A percentile compares a stretch with the other conserved stretches of the same genome.
Evolutionary conservation across 306 rosid genomes (phyloP).

Genomic region (Prunus kanzakura): DNA sequence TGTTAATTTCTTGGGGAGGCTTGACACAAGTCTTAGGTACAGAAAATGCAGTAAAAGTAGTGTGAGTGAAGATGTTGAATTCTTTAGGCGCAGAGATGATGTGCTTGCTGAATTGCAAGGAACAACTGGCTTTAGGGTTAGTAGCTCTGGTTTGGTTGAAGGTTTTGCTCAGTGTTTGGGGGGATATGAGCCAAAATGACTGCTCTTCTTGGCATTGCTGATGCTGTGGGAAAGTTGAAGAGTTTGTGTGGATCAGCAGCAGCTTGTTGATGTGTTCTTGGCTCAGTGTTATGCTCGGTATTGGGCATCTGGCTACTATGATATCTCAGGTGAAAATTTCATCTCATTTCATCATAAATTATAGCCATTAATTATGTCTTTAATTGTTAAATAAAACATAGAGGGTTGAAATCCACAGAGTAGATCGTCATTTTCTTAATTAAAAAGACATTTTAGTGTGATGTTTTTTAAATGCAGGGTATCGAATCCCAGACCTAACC

Average conservation of each 20-base stretch:
- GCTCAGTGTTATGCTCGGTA: slow-evolving; percentile 88
- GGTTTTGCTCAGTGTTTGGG: slow-evolving; percentile 78
- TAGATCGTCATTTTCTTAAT: too few relatives aligned
- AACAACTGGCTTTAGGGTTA: slow-evolving; percentile 63
- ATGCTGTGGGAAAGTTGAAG: slow-evolving; percentile 74
- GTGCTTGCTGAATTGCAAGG: slow-evolving; percentile 63
- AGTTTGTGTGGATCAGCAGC: slow-evolving; percentile 85
- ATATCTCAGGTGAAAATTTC: slow-evolving; percentile 51
- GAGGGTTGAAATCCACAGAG: too few relatives aligned
- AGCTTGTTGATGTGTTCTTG: slow-evolving; percentile 80
- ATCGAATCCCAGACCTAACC: too few relatives aligned
- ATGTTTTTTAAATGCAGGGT: too few relatives aligned
- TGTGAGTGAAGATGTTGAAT: slow-evolving; percentile 51
- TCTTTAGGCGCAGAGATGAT: slow-evolving; percentile 76
- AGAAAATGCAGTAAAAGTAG: slow-evolving; percentile 61
- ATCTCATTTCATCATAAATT: neutral
- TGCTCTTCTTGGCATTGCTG: slow-evolving; percentile 72
- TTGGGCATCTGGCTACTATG: slow-evolving; percentile 89
- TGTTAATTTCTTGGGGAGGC: slow-evolving; percentile 62
- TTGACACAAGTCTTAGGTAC: slow-evolving; percentile 53
- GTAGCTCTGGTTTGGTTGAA: slow-evolving; percentile 68
- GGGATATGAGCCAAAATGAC: slow-evolving; percentile 62
- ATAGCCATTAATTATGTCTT: neutral
- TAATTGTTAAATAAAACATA: too few relatives aligned
- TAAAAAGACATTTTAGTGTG: too few relatives aligned